phyloP scores from a whole-genome alignment of 768 basidiomycete genomes.

The Auriscalpium orientale region DNA sequence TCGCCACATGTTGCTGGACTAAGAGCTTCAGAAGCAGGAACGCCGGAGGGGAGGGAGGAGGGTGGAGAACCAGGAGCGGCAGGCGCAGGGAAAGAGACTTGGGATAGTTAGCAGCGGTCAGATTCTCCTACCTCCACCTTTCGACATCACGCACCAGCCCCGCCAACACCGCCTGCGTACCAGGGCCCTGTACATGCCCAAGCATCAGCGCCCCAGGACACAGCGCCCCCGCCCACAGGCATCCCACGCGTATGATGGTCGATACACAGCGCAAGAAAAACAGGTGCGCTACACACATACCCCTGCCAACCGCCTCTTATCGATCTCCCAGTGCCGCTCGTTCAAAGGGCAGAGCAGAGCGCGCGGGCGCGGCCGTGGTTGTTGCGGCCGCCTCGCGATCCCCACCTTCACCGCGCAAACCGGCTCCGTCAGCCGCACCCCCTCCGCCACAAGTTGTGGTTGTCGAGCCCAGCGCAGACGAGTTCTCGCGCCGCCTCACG shows the following conservation, averaged over 20 bases:
- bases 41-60: too few species aligned
- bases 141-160: too few species aligned
- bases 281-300: constrained; percentile 30
- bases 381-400: constrained; percentile 30
- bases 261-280: constrained; percentile 62
- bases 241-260: constrained; percentile 57
- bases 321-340: background rate
- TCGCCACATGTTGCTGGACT: too few species aligned
- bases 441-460: constrained; percentile 34
- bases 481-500: constrained; percentile 65
- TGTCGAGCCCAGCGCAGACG: constrained; percentile 37
- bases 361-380: constrained; percentile 17
- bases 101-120: too few species aligned
- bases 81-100: too few species aligned
- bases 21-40: too few species aligned
- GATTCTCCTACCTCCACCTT: too few species aligned
- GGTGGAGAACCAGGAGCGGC: too few species aligned
- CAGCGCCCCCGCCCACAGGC: constrained; percentile 33
- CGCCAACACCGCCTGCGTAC: too few species aligned
- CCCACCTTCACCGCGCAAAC: constrained; percentile 20
- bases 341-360: constrained; percentile 12
- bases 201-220: too few species aligned
- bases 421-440: constrained; percentile 30
- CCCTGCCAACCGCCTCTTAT: background rate
- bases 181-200: too few species aligned